Percentiles rank a stretch among this genome's conserved stretches.
These are phyloP conservation scores for Straminergon stramineum DNA, from an alignment of 225 moss, liverwort and hornwort genomes.

Conservation along the genomic window DNA sequence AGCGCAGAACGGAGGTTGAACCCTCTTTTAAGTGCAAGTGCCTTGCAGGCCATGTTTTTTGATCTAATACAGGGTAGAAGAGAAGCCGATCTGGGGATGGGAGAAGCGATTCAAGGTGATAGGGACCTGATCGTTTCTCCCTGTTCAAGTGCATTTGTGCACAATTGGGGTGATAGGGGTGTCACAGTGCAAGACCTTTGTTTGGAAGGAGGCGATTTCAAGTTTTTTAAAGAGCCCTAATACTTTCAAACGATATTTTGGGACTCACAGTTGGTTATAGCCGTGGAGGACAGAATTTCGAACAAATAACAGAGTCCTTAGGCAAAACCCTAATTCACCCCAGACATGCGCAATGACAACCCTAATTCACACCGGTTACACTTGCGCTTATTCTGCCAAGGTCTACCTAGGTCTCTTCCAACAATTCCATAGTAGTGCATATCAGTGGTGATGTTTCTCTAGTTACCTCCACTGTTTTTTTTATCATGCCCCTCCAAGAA, in stretches of 20 bases:
- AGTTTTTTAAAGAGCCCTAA: neutral
- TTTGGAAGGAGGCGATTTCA: neutral
- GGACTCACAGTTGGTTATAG: neutral
- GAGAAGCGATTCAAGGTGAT: neutral
- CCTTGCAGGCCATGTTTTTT: neutral
- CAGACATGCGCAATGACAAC: neutral
- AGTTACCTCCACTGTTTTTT: neutral
- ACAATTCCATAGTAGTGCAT: neutral
- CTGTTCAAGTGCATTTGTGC: neutral
- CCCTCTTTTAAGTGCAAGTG: neutral
- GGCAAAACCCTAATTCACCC: neutral
- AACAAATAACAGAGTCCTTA: neutral
- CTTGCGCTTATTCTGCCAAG: too few relatives aligned
- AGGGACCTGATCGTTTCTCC: neutral
- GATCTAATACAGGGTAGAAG: neutral
- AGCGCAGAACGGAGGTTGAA: neutral
- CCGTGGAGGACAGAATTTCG: neutral
- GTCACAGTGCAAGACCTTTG: neutral
- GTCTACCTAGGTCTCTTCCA: neutral
- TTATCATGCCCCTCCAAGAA: neutral
- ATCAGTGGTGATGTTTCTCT: neutral
- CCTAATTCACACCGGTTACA: neutral
- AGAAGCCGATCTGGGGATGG: neutral
- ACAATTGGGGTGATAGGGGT: too few relatives aligned
- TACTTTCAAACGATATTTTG: neutral